phyloP scores from a whole-genome alignment of 257 asterid species.

The Solanum infundibuliforme region DNA sequence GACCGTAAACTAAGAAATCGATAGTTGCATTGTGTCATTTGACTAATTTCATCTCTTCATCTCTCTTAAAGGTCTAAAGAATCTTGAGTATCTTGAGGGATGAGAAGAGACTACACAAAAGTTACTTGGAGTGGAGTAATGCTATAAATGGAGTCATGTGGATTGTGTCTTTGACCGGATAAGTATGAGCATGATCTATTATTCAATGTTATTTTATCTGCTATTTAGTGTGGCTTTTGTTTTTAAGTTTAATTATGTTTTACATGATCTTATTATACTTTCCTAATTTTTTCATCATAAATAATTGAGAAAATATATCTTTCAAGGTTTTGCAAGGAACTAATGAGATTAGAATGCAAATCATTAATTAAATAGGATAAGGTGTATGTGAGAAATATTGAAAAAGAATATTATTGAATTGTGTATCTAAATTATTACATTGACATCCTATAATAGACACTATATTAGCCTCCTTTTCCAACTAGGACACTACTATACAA shows the following conservation, averaged over 20 bases:
- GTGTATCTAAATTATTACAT: background rate
- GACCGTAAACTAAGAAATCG: background rate
- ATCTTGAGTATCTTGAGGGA: background rate
- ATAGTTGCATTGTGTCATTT: background rate
- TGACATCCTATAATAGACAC: no score
- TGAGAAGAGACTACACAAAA: background rate
- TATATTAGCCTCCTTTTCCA: background rate
- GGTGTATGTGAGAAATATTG: background rate
- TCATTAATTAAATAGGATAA: background rate
- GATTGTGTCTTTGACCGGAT: background rate
- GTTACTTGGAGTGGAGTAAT: background rate
- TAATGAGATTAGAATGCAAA: background rate
- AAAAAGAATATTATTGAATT: no score
- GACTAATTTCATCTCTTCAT: background rate
- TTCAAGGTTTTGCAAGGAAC: background rate
- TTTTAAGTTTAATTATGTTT: background rate
- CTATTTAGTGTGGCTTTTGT: background rate
- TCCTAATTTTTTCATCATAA: background rate
- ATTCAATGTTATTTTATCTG: background rate
- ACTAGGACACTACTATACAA: no score
- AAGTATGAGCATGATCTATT: background rate
- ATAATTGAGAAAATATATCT: background rate
- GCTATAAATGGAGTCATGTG: background rate
- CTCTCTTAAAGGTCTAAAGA: background rate
- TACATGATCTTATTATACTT: background rate